phyloP scores from a whole-genome alignment of 192 early-diverging fungal species.

The Entomortierella parvispora region DNA sequence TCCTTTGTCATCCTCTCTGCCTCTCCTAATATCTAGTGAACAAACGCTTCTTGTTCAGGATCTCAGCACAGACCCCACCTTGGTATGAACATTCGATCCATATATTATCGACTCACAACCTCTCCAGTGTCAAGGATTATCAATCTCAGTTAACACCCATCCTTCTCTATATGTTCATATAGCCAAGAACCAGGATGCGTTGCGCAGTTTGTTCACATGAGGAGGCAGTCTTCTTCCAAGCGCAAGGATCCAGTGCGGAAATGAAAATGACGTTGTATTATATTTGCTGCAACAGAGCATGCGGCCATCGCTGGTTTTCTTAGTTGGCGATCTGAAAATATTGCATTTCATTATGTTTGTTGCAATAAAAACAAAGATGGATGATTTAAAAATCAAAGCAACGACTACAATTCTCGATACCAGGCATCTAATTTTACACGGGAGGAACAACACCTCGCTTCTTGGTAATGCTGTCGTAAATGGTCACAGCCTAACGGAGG shows the following conservation, averaged over 20 bases:
- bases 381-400: neutral
- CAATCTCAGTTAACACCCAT: neutral
- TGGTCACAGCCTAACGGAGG: constrained; percentile 47
- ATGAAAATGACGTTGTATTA: constrained; percentile 85
- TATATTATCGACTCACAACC: no score
- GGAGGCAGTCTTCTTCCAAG: constrained; percentile 83
- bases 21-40: constrained; percentile 54
- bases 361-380: neutral
- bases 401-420: neutral
- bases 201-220: constrained; percentile 70
- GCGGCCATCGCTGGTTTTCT: constrained; percentile 77
- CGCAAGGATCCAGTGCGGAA: constrained; percentile 73
- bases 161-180: constrained; percentile 1
- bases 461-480: constrained; percentile 60
- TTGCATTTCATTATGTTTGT: neutral
- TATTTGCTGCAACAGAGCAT: constrained; percentile 74
- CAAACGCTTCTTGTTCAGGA: constrained; percentile 81
- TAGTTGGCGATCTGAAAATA: neutral
- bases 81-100: no score
- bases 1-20: neutral
- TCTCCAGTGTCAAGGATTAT: neutral
- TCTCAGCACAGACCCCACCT: constrained; percentile 78
- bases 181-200: constrained; percentile 70
- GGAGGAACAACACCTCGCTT: constrained; percentile 9
- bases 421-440: neutral